Evolutionary conservation across 495 filamentous ascomycete genomes (phyloP).

Genomic region (Penicillium antarcticum): DNA sequence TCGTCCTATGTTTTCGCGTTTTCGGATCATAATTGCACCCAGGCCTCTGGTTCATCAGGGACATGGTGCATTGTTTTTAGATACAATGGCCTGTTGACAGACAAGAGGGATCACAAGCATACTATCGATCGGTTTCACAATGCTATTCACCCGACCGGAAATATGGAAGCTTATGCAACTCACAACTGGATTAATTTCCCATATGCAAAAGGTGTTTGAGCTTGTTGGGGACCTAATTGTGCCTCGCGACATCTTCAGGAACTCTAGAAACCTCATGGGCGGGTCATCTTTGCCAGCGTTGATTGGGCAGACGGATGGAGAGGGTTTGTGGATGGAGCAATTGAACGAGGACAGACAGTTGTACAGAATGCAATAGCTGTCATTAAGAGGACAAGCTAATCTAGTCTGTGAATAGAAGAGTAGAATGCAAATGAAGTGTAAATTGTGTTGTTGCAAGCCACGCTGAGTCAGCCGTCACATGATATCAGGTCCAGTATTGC

Average conservation of each 20-base stretch:
- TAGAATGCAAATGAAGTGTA: no score
- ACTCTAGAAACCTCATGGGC: constrained; percentile 16
- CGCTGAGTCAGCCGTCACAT: constrained; percentile 40
- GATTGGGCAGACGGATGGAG: constrained; percentile 30
- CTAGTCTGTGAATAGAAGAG: no score
- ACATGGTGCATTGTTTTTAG: constrained; percentile 22
- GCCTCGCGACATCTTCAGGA: constrained; percentile 13
- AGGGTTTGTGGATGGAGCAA: constrained; percentile 26
- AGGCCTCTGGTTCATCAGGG: constrained; percentile 8
- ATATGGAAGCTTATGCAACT: constrained; percentile 16
- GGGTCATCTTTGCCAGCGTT: constrained; percentile 19
- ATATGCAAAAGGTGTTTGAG: constrained; percentile 22
- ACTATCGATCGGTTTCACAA: not conserved
- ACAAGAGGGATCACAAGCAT: constrained; percentile 8
- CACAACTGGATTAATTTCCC: constrained; percentile 32
- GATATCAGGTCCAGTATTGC: constrained; percentile 33
- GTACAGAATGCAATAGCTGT: not conserved
- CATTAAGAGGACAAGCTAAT: not conserved
- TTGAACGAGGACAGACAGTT: constrained; percentile 19
- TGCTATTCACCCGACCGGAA: constrained; percentile 7
- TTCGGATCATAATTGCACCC: constrained; percentile 23
- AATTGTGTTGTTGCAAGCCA: not conserved
- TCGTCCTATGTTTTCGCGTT: constrained; percentile 18
- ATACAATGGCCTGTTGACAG: constrained; percentile 14
- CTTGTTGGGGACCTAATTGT: constrained; percentile 18